Base-by-base conservation (phyloP, 192 early-diverging fungal genomes). In the Glomus cerebriforme region DNA sequence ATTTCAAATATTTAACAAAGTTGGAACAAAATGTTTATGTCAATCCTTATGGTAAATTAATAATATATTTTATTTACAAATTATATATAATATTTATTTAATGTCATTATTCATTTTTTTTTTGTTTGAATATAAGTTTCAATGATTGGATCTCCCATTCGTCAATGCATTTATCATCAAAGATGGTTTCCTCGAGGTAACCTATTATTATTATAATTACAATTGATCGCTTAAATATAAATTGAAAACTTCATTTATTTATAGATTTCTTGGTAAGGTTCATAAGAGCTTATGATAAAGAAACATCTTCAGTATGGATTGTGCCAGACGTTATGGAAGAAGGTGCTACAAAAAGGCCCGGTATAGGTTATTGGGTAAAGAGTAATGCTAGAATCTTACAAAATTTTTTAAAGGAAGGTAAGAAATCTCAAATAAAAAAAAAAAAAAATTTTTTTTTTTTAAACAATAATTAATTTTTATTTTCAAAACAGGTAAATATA, bases 191-290 rank as follows among this genome's bases (percentile, higher is more conserved):
- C 71, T 3, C 43, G 34, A 37, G 47, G 71, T 73, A 72, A 47
- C 27, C 15, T 65, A 10, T 9, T 37, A 7, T 67, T 9, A 7
- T 37, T 8, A 22, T 19, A 17, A 29, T 65, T 12, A 29, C 17
- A 31, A 65, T 13, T 31, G 10, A 17, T 32, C 17, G 31, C 3
- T n/a, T 32, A 32, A 65, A 15, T 32, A 65, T 32, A 27, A 29
- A 32, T 5, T 65, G 12, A 66, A 32, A 63, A 2, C 27, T 63
- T 63, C 60, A 63, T 63, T 63, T 63, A 63, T 22, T 71, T 29
- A 43, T 17, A 73, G 71, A 58, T 73, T 73, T 73, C 27, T 32
- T 73, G 47, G 32, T 73, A 24, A 47, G 71, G 29, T 73, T 73
- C 17, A 73, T 73, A 58, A 73, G 35, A 73, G 47, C 54, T 49